phyloP scores from a whole-genome alignment of 305 asterid species.

The Petunia hybrid region DNA sequence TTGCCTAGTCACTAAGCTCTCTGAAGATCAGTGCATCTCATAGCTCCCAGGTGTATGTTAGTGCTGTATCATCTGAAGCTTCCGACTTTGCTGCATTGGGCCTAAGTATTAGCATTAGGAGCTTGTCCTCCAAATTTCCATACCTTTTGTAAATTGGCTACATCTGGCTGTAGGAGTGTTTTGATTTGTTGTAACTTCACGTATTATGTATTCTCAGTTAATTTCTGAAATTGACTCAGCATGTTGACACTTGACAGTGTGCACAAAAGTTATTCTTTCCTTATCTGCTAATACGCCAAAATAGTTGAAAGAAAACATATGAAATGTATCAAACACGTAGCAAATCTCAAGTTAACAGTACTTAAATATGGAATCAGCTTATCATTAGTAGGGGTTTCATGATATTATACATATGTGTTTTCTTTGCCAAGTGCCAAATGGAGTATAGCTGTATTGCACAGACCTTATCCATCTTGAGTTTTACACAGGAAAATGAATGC shows the following conservation, averaged over 20 bases:
- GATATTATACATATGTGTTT: constrained; percentile 16
- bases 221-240: constrained; percentile 21
- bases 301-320: not conserved
- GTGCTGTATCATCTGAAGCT: not conserved
- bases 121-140: constrained; percentile 14
- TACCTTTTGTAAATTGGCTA: not conserved
- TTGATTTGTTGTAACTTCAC: not conserved
- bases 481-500: constrained; percentile 31
- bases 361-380: not conserved
- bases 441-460: constrained; percentile 5
- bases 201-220: constrained; percentile 11
- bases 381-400: not conserved
- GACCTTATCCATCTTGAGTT: constrained; percentile 25
- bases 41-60: not conserved
- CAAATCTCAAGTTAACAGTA: not conserved
- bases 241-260: not conserved
- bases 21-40: not conserved
- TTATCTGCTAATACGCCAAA: not conserved
- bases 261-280: constrained; percentile 7
- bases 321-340: not conserved
- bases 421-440: constrained; percentile 5
- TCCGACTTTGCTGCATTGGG: constrained; percentile 12
- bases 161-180: not conserved
- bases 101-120: not conserved
- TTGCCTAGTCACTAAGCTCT: not conserved